Base-by-base conservation (phyloP, 2,329 filamentous ascomycete species). In the Tolypocladium cylindrosporum region DNA sequence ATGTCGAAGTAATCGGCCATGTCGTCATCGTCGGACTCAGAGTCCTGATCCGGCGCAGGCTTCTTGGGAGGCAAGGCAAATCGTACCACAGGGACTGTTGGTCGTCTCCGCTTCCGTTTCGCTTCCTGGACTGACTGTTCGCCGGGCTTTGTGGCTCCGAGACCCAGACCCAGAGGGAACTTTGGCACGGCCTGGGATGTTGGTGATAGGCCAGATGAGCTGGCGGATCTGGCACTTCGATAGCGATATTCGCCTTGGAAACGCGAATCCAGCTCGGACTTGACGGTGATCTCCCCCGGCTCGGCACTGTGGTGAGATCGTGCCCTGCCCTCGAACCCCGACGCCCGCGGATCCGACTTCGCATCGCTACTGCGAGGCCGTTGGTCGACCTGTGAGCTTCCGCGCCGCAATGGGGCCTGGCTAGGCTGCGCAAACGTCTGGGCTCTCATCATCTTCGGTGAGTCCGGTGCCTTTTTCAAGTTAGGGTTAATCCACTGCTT, bases 401-500 rank as follows among this genome's bases (percentile, higher is more conserved):
- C 75, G 13, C 66, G 64, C 71, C 77, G 59, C 67, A 68, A 61
- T 65, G 73, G 41, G 61, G 66, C 60, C 62, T 74, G 63, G 69
- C 77, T 67, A 24, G 74, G 71, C 39, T 76, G 75, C 45, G 73
- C 72, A 63, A 82, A 78, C 57, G 75, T 80, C 60, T 79, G 78
- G 1, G 79, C 77, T 58, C 80, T 73, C 63, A 74, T 76, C 37
- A 75, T 65, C 60, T 80, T 81, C 2, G 81, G 80, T 2, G 79
- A 82, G 21, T 81, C 79, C 1, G 79, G 77, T 0, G 71, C 68
- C 59, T 79, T 79, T 66, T 78, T 82, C 5, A 80, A 63, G 36
- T 75, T 77, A 4, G 80, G 79, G 55, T 83, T 83, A 58, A 82
- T 79, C 82, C 82, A 85, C 67, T 84, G 81, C 63, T 82, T 83